phyloP scores from a whole-genome alignment of 2,329 filamentous ascomycete genomes.

The Colletotrichum noveboracense region DNA sequence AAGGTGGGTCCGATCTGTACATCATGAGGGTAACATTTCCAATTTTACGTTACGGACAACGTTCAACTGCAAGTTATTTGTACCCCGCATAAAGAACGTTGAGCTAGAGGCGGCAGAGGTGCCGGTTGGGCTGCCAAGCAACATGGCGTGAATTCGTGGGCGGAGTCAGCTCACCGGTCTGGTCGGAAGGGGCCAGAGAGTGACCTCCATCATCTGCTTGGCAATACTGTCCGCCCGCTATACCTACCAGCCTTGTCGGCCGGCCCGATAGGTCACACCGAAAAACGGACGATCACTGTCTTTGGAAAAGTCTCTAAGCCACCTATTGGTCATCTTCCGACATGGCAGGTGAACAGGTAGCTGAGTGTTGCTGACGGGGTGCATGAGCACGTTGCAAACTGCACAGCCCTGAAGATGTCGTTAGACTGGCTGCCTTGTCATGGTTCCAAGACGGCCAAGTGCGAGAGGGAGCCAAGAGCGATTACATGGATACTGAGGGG shows the following conservation, averaged over 20 bases:
- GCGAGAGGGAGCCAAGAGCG: not conserved
- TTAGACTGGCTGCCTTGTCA: not conserved
- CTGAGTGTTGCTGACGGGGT: not conserved
- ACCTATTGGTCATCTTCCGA: not conserved
- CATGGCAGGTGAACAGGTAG: not conserved
- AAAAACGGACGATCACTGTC: not conserved
- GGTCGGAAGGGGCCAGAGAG: not conserved
- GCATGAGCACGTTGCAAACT: not conserved
- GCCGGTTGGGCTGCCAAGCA: not conserved
- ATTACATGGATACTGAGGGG: not conserved
- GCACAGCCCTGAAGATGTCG: not conserved
- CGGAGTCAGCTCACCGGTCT: not conserved
- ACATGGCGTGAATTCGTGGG: not conserved
- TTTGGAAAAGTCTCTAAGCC: not conserved
- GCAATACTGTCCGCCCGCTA: not conserved
- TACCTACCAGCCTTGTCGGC: not conserved
- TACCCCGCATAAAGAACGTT: not conserved
- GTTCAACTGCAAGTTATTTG: not conserved
- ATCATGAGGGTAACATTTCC: no score
- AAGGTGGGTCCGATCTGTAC: not conserved
- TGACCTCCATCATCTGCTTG: not conserved
- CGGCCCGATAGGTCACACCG: not conserved
- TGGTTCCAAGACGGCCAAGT: not conserved
- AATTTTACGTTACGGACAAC: not conserved
- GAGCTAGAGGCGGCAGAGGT: not conserved